phyloP scores from a whole-genome alignment of 768 basidiomycete genomes.

The Plicaturopsis crispa region DNA sequence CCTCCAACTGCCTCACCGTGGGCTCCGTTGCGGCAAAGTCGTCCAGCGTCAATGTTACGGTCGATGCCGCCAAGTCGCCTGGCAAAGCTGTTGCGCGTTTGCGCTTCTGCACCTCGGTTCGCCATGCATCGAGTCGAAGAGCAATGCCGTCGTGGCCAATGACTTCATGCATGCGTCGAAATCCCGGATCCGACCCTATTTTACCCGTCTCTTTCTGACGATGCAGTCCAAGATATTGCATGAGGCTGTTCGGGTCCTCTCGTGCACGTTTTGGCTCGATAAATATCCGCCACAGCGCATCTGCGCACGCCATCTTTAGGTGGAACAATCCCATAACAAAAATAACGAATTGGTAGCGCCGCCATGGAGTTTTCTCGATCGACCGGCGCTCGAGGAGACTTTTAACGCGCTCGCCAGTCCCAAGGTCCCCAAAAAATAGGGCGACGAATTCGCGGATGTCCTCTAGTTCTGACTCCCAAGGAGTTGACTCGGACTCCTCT shows the following conservation, averaged over 20 bases:
- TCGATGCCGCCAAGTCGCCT: conserved; percentile 6
- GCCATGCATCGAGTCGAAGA: conserved; percentile 22
- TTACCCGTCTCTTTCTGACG: conserved; percentile 24
- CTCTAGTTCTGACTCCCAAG: neutral
- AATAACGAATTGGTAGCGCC: conserved; percentile 22
- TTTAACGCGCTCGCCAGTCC: conserved; percentile 16
- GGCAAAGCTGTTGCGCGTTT: conserved; percentile 5
- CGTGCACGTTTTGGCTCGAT: conserved; percentile 9
- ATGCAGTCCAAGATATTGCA: conserved; percentile 13
- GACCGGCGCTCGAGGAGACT: conserved; percentile 14
- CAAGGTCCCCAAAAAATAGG: conserved; percentile 21
- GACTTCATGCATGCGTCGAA: conserved; percentile 27
- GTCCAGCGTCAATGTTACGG: conserved; percentile 16
- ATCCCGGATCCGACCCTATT: conserved; percentile 24
- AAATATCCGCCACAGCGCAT: conserved; percentile 13
- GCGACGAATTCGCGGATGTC: conserved; percentile 11
- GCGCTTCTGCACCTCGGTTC: conserved; percentile 10
- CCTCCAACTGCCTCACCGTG: conserved; percentile 13
- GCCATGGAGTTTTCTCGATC: conserved; percentile 20
- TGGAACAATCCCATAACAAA: conserved; percentile 27
- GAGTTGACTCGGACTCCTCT: neutral
- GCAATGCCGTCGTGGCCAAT: conserved; percentile 22
- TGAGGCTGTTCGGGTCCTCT: conserved; percentile 12
- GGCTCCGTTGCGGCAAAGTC: conserved; percentile 24
- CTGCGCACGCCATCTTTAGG: conserved; percentile 23